Conservation (phyloP, 2,329 filamentous ascomycete species). For the Ceratocystis destructans region DNA sequence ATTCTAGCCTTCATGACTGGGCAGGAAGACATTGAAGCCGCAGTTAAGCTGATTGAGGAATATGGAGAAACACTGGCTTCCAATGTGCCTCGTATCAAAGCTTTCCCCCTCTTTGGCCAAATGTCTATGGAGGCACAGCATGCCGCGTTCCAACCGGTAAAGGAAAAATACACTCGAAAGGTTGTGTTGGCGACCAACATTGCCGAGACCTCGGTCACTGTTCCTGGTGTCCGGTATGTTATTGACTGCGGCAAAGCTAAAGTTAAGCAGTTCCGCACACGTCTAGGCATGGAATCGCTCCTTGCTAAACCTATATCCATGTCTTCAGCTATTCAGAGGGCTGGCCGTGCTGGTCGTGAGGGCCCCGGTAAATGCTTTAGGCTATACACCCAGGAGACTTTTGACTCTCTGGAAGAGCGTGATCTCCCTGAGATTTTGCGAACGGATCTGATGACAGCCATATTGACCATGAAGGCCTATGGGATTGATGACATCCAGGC, state of each 20-base stretch:
- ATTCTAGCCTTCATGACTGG: conserved; percentile 85
- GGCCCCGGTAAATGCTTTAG: conserved; percentile 79
- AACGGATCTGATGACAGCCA: conserved; percentile 72
- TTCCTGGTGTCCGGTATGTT: conserved; percentile 82
- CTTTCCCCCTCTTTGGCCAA: conserved; percentile 78
- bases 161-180: conserved; percentile 62
- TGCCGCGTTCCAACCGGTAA: conserved; percentile 64
- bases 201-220: conserved; percentile 94
- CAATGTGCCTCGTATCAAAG: conserved; percentile 56
- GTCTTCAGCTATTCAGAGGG: conserved; percentile 81
- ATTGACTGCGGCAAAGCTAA: conserved; percentile 91
- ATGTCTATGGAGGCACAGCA: conserved; percentile 78
- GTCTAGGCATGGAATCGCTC: conserved; percentile 78
- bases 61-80: conserved; percentile 58
- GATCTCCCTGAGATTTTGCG: conserved; percentile 82
- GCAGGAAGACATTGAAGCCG: conserved; percentile 78
- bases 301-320: conserved; percentile 83
- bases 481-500: conserved; percentile 67
- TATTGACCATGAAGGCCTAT: conserved; percentile 86
- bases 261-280: conserved; percentile 75
- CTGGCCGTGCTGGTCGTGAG: conserved; percentile 86
- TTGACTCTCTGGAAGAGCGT: conserved; percentile 52
- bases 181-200: conserved; percentile 92
- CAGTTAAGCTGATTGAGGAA: conserved; percentile 69
- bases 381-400: conserved; percentile 72